phyloP scores from a whole-genome alignment of 1,139 yeast species.

The Hemisphaericaspora subhashii region DNA sequence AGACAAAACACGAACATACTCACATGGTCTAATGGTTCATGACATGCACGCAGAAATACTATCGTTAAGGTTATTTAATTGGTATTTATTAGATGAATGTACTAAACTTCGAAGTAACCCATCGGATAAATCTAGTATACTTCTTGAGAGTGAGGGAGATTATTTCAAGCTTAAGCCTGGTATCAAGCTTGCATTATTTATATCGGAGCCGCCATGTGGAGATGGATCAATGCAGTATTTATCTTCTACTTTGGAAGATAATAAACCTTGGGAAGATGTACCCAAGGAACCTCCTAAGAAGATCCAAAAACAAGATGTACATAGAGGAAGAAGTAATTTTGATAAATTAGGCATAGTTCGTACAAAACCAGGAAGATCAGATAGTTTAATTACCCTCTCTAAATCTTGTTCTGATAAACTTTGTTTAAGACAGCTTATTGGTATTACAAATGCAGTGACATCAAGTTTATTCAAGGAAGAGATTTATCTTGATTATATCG shows the following conservation, averaged over 20 bases:
- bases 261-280: constrained; percentile 21
- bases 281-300: constrained; percentile 9
- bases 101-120: constrained; percentile 7
- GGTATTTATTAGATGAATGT: constrained; percentile 33
- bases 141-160: constrained; percentile 12
- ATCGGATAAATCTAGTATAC: constrained; percentile 5
- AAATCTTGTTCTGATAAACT: constrained; percentile 90
- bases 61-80: constrained; percentile 67
- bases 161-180: constrained; percentile 30
- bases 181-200: constrained; percentile 55
- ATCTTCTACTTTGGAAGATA: constrained; percentile 17
- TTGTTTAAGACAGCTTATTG: constrained; percentile 60
- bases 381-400: constrained; percentile 66
- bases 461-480: constrained; percentile 36
- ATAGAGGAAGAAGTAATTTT: constrained; percentile 69
- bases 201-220: constrained; percentile 91
- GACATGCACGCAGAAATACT: constrained; percentile 90
- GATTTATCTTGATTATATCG: constrained; percentile 50
- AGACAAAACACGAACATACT: constrained; percentile 38
- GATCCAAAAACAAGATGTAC: constrained; percentile 8
- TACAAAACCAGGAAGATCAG: constrained; percentile 88
- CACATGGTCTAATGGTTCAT: constrained; percentile 66
- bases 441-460: constrained; percentile 56
- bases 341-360: constrained; percentile 63
- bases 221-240: constrained; percentile 66